Evolutionary conservation across 1,284 basidiomycete genomes (phyloP), one percentile per base, ranked within the genome.

Genomic region (Rhizoctonia solani): DNA sequence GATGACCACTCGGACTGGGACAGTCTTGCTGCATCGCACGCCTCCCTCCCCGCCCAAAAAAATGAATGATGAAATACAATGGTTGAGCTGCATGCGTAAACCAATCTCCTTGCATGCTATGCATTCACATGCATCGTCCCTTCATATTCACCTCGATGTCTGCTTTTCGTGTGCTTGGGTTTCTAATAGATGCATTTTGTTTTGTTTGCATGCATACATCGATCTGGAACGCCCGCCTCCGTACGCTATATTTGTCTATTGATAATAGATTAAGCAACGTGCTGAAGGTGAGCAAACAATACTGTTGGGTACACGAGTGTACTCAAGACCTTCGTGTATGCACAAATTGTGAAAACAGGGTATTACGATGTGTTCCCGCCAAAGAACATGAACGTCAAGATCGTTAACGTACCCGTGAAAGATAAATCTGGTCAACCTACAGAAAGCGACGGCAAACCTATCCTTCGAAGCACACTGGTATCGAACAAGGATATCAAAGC

Each of bases 1-100:
- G 66, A 67, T 63, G 85, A 87, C 42, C 87, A 89, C 69, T 80
- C 87, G 41, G 90, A 92, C 75, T 93, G 90, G 90, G 90, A 92
- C 78, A 86, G 82, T 72, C 78, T 92, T 78, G 87, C 89, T 71
- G 80, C 81, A 68, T 82, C 67, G 81, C 71, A 80, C 79, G 59
- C 80, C 81, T 72, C 77, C 79, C 69, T 78, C 77, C 59, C 59
- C 53, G 47, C 59, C 37, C 46, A 53, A 42, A 47, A 63, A 29
- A 50, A 32, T 39, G 47, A 63, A 50, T 63, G 49, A 53, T 50
- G 25, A 29, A 16, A 21, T 32, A 32, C 29, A 23, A 63, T 23
- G 30, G 50, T 42, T 2, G 21, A 21, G n/a, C 23, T 32, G 14
- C 49, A 50, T 53, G 49, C 49, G 41, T 49, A 49, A 23, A 52